Percentiles rank a stretch among this genome's conserved stretches.
phyloP scores from a whole-genome alignment of 148 eudicot genomes.

The Silene conica region DNA sequence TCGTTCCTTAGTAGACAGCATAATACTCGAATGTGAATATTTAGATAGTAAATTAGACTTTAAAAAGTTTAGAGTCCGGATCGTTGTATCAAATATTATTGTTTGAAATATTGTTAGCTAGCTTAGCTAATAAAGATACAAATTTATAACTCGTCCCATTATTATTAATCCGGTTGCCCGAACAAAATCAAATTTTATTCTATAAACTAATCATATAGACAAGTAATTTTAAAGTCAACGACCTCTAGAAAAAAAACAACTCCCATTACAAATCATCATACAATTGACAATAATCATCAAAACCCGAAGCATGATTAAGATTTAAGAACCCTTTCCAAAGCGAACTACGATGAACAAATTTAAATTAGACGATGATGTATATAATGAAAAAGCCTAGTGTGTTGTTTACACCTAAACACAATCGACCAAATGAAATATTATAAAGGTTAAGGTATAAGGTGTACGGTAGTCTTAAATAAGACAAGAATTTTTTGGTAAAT shows the following conservation, averaged over 20 bases:
- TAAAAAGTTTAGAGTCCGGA: too few relatives aligned
- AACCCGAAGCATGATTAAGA: too few relatives aligned
- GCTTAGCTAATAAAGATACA: neutral
- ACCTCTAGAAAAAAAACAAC: neutral
- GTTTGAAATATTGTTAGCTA: too few relatives aligned
- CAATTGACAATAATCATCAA: neutral
- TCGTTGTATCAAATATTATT: too few relatives aligned
- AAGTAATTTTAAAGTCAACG: constrained; percentile 14
- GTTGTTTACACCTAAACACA: too few relatives aligned
- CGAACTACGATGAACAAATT: too few relatives aligned
- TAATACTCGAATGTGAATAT: too few relatives aligned
- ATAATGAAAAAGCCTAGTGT: too few relatives aligned
- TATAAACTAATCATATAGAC: neutral
- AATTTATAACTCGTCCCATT: neutral
- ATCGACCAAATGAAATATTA: too few relatives aligned
- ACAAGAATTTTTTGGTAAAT: too few relatives aligned
- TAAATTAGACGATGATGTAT: neutral
- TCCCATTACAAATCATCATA: neutral
- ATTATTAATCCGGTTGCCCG: neutral
- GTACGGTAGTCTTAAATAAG: neutral
- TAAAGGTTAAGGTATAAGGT: too few relatives aligned
- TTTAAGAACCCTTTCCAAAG: neutral
- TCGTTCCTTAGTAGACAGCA: too few relatives aligned
- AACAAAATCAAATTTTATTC: neutral
- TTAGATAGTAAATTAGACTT: neutral